These are phyloP conservation scores for Mycosphaerelloides madeirae DNA, from an alignment of 2,329 filamentous ascomycete genomes.

Conservation along the genomic window DNA sequence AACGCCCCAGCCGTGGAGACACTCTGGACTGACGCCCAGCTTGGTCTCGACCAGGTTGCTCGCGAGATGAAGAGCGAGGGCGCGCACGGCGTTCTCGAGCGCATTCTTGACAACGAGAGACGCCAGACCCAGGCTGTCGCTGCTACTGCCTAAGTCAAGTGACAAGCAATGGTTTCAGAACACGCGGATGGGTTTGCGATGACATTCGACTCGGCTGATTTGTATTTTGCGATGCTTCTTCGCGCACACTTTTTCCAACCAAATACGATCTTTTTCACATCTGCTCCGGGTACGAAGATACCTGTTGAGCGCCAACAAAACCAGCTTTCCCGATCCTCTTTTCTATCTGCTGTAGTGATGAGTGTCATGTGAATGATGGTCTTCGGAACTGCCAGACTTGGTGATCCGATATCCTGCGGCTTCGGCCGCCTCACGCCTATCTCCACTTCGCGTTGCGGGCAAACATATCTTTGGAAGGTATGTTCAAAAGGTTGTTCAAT, in stretches of 20 bases:
- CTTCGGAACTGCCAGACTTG: too few relatives aligned
- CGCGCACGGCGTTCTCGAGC: constrained; percentile 45
- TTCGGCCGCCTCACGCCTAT: not conserved
- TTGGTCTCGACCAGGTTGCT: constrained; percentile 66
- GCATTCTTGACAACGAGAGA: constrained; percentile 44
- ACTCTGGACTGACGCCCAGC: constrained; percentile 89
- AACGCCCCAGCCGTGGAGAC: constrained; percentile 57
- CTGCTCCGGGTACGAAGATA: constrained; percentile 6
- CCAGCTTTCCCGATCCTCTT: not conserved
- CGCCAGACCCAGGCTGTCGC: constrained; percentile 41
- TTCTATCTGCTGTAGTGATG: too few relatives aligned
- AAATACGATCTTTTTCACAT: constrained; percentile 8
- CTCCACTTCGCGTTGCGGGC: not conserved
- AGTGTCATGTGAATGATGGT: too few relatives aligned
- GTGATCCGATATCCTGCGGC: too few relatives aligned
- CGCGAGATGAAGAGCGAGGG: constrained; percentile 53
- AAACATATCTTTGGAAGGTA: too few relatives aligned
- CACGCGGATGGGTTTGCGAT: constrained; percentile 1
- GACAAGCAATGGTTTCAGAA: not conserved
- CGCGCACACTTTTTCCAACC: not conserved
- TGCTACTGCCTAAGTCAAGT: constrained; percentile 32
- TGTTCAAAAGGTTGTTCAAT: too few relatives aligned
- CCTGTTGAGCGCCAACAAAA: constrained; percentile 5
- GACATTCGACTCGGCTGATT: not conserved
- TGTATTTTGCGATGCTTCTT: not conserved